Base-by-base conservation (phyloP, 2,329 filamentous ascomycete species). In the Emergomyces pasteurianus region DNA sequence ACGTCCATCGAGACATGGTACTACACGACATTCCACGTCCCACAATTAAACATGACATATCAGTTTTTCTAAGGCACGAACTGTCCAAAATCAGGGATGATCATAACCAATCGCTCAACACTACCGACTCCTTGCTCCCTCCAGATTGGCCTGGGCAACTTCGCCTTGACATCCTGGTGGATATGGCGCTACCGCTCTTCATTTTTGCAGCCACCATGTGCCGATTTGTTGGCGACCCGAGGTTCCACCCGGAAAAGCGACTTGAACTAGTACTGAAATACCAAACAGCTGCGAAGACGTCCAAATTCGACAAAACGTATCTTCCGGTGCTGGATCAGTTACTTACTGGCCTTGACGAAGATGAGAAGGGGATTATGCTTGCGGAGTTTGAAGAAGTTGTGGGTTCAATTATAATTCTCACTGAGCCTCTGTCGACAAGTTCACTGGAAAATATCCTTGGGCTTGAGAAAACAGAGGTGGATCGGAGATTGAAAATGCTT, bases 131-230 rank as follows among this genome's bases (percentile, higher is more conserved):
- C 10, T 49, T 56, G 18, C 46, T 67, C 3, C 23, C 62, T 28
- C 6, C 36, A 10, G 56, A 65, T 23, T 70, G 67, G 71, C 71
- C 69, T 23, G 60, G 63, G 2, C 9, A 57, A 50, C 38, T 68
- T 8, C 50, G 14, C 9, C 65, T 72, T n/a, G 43, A 64, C 23
- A 60, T 43, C 3, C 63, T 75, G 7, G 68, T 71, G 23, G 16
- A 68, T 21, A 66, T 71, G 58, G 63, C 72, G 23, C 40, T 59
- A 57, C 67, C 69, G n/a, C 61, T 72, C n/a, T 72, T 74, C 50
- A 71, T 65, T 52, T 72, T 59, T 31, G 65, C 65, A 2, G 56
- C 63, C 23, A 69, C 69, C 18, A 54, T 67, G 16, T 72, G 64
- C 62, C 68, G 67, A 3, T 68, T 69, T 61, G 54, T 72, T 18